Percentiles rank a stretch among this genome's conserved stretches.
Evolutionary conservation across 208 protist genomes (phyloP).

Genomic region (Trypanosoma avium): DNA sequence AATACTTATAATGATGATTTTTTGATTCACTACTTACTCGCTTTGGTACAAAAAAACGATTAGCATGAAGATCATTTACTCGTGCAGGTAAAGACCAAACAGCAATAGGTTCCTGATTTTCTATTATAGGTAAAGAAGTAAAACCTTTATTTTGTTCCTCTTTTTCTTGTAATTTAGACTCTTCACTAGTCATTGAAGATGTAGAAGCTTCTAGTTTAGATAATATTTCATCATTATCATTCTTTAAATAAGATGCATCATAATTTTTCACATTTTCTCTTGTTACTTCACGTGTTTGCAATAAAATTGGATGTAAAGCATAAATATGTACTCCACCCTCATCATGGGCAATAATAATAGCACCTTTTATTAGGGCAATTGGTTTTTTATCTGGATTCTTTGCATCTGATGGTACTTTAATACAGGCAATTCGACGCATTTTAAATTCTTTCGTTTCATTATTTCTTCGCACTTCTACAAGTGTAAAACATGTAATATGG

Average conservation of each 20-base stretch:
- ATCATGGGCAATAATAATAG: slow-evolving; percentile 75
- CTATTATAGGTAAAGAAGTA: slow-evolving; percentile 19
- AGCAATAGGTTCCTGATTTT: slow-evolving; percentile 35
- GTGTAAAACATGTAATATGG: slow-evolving; percentile 59
- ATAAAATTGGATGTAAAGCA: slow-evolving; percentile 40
- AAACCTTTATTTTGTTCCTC: too few relatives aligned
- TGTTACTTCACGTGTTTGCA: too few relatives aligned
- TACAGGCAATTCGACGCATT: slow-evolving; percentile 51
- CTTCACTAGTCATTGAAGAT: too few relatives aligned
- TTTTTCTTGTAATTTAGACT: neutral
- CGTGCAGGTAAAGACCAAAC: slow-evolving; percentile 61
- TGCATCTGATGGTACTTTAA: slow-evolving; percentile 54
- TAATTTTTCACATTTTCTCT: too few relatives aligned
- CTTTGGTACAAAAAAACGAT: slow-evolving; percentile 57
- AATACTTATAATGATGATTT: neutral
- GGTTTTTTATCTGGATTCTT: slow-evolving; percentile 88
- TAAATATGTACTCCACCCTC: slow-evolving; percentile 57
- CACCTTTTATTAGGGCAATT: slow-evolving; percentile 57
- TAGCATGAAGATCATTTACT: slow-evolving; percentile 76
- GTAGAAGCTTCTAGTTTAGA: neutral
- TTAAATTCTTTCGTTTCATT: slow-evolving; percentile 16
- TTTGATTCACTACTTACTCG: neutral
- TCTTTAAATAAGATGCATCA: neutral
- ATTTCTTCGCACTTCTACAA: slow-evolving; percentile 45
- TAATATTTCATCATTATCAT: neutral